phyloP scores from a whole-genome alignment of 129 eudicot species.

The Pittosporum tobira region DNA sequence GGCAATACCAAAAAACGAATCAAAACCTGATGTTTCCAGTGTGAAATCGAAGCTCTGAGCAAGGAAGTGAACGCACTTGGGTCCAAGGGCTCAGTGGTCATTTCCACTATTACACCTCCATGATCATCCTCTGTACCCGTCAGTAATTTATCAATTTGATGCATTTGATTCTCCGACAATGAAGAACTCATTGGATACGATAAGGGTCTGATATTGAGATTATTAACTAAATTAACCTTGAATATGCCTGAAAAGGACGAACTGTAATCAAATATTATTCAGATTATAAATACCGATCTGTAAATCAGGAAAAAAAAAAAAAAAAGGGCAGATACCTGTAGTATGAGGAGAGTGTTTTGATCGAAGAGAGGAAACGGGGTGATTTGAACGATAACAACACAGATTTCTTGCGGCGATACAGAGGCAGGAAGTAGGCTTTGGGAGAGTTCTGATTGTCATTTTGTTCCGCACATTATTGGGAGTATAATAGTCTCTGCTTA shows the following conservation, averaged over 20 bases:
- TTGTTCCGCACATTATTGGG: no score
- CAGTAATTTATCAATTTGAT: not conserved
- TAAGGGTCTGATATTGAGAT: not conserved
- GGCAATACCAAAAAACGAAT: no score
- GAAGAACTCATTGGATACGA: slow-evolving; percentile 2
- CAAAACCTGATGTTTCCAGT: slow-evolving; percentile 8
- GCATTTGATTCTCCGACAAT: not conserved
- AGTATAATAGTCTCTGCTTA: no score
- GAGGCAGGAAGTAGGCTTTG: not conserved
- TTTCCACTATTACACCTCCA: slow-evolving; percentile 9
- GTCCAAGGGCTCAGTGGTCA: not conserved
- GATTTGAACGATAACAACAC: not conserved
- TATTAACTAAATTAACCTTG: not conserved
- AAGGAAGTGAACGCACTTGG: slow-evolving; percentile 4
- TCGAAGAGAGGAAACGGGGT: not conserved
- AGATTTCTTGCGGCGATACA: not conserved
- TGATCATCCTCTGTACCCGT: not conserved
- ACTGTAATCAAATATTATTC: not conserved
- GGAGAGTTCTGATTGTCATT: not conserved
- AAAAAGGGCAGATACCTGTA: no score
- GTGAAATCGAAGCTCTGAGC: slow-evolving; percentile 2
- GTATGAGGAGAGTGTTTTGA: not conserved
- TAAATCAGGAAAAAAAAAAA: no score
- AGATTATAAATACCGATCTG: no score
- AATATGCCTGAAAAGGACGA: slow-evolving; percentile 2